Conservation (phyloP, 352 stramenopile species). For the Pythium periplocum region DNA sequence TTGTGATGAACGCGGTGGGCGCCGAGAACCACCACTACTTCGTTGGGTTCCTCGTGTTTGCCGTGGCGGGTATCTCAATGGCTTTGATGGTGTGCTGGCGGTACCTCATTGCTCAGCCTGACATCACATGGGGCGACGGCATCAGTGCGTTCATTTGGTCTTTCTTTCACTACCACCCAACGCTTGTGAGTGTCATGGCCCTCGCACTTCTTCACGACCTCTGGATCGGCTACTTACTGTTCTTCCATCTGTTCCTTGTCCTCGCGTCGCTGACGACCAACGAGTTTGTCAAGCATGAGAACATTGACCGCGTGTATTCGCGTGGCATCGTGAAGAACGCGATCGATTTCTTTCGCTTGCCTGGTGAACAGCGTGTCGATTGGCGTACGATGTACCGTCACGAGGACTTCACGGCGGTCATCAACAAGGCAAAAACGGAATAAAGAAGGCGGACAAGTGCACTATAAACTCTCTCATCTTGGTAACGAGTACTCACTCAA, state of each 20-base stretch:
- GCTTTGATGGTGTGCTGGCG: conserved; percentile 42
- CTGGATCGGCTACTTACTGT: conserved; percentile 73
- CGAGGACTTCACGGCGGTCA: conserved; percentile 33
- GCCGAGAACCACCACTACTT: conserved; percentile 94
- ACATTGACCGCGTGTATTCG: conserved; percentile 47
- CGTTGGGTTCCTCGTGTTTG: conserved; percentile 86
- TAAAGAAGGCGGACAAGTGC: too few relatives aligned
- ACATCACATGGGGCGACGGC: conserved; percentile 18
- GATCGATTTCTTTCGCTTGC: conserved; percentile 55
- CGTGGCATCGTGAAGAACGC: conserved; percentile 47
- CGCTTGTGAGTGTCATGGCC: conserved; percentile 44
- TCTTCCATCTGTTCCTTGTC: conserved; percentile 64
- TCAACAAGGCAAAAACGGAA: too few relatives aligned
- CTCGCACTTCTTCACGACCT: conserved; percentile 49
- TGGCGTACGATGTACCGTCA: conserved; percentile 52
- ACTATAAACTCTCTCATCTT: too few relatives aligned
- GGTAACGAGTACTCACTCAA: too few relatives aligned
- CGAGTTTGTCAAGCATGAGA: conserved; percentile 71
- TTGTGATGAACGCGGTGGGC: conserved; percentile 92
- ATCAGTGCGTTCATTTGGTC: conserved; percentile 32
- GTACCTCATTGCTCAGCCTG: conserved; percentile 16
- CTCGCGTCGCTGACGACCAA: conserved; percentile 65
- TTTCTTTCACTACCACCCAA: conserved; percentile 54
- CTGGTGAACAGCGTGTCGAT: conserved; percentile 29
- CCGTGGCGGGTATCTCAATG: conserved; percentile 49